Percentiles rank a stretch among this genome's conserved stretches.
phyloP scores from a whole-genome alignment of 1,139 yeast species.

The Candida sojae region DNA sequence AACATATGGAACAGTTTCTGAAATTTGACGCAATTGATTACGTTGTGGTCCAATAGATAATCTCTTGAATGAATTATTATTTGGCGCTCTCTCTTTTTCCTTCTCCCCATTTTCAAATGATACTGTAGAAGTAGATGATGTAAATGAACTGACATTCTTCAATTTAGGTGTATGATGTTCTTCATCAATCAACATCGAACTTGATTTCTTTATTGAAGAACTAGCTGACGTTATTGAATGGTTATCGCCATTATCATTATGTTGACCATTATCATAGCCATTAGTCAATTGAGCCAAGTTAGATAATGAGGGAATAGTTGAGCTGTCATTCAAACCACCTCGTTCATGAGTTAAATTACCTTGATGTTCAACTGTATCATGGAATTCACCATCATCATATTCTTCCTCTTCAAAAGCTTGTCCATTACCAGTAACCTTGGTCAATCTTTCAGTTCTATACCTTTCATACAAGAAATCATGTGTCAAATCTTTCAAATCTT shows the following conservation, averaged over 20 bases:
- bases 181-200: slow-evolving; percentile 41
- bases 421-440: slow-evolving; percentile 41
- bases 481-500: slow-evolving; percentile 90
- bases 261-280: slow-evolving; percentile 4
- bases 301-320: slow-evolving; percentile 61
- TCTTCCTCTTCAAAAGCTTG: slow-evolving; percentile 24
- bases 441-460: slow-evolving; percentile 86
- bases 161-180: slow-evolving; percentile 30
- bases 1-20: slow-evolving; percentile 81
- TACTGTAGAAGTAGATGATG: slow-evolving; percentile 34
- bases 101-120: slow-evolving; percentile 22
- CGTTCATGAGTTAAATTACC: neutral
- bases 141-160: slow-evolving; percentile 29
- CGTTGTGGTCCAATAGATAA: slow-evolving; percentile 64
- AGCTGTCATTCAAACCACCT: slow-evolving; percentile 5
- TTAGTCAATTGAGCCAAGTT: slow-evolving; percentile 61
- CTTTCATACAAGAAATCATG: slow-evolving; percentile 90
- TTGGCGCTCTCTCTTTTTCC: slow-evolving; percentile 20
- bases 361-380: slow-evolving; percentile 31
- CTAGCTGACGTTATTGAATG: slow-evolving; percentile 26
- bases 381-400: slow-evolving; percentile 23
- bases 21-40: slow-evolving; percentile 69
- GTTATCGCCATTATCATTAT: slow-evolving; percentile 14
- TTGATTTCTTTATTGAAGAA: slow-evolving; percentile 27
- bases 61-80: slow-evolving; percentile 50